A percentile compares a stretch with the other conserved stretches of the same genome.
These are phyloP conservation scores for Eucalyptus melliodora DNA, from an alignment of 345 rosid species.

Conservation along the genomic window DNA sequence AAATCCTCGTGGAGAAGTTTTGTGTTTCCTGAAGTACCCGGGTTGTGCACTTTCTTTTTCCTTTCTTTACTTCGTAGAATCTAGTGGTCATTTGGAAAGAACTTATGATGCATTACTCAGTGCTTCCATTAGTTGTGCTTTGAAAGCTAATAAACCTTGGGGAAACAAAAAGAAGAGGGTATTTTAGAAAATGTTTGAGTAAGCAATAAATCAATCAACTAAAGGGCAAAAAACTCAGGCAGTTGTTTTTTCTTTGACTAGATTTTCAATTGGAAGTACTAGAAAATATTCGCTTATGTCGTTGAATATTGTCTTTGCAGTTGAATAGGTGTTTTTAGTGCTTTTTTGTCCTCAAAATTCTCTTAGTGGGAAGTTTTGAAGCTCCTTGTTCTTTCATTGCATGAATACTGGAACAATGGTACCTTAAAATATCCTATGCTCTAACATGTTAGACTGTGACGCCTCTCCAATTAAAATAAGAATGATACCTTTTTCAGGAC, in stretches of 20 bases:
- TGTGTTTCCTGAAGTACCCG: background rate
- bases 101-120: background rate
- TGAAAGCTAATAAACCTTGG: background rate
- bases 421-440: background rate
- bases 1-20: background rate
- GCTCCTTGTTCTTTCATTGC: background rate
- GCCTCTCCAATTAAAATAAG: background rate
- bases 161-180: background rate
- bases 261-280: background rate
- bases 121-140: background rate
- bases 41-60: background rate
- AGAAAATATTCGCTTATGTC: background rate
- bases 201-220: background rate
- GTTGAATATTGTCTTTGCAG: background rate
- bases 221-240: background rate
- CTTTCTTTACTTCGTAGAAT: background rate
- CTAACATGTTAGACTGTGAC: background rate
- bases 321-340: background rate
- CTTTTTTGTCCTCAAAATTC: background rate
- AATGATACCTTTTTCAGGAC: slow-evolving; percentile 22
- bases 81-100: background rate
- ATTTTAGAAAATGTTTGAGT: background rate
- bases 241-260: background rate
- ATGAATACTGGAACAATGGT: background rate
- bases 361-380: background rate